These are phyloP conservation scores for Cutaneotrichosporon cyanovorans DNA, from an alignment of 1,284 basidiomycete species.

Conservation along the genomic window DNA sequence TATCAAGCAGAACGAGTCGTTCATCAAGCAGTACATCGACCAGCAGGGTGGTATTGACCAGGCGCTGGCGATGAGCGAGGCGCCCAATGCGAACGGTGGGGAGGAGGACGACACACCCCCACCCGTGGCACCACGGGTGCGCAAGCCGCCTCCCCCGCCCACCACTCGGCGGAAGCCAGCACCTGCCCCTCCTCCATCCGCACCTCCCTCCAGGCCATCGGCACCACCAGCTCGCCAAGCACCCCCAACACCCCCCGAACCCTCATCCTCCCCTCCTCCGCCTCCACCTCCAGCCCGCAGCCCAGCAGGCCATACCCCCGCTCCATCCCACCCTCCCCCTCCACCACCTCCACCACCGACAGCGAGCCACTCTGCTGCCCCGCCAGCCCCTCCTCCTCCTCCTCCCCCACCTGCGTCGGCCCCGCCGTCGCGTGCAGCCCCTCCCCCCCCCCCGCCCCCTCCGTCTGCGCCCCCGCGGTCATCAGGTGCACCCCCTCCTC, in stretches of 20 bases:
- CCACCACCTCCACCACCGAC: constrained; percentile 43
- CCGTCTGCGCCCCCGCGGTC: constrained; percentile 68
- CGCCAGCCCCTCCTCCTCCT: constrained; percentile 24
- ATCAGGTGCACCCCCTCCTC: constrained; percentile 73
- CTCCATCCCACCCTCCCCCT: constrained; percentile 14
- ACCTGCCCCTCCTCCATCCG: constrained; percentile 44
- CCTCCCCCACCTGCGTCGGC: constrained; percentile 39
- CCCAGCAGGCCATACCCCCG: constrained; percentile 19
- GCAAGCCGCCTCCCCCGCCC: constrained; percentile 34
- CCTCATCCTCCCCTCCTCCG: constrained; percentile 55
- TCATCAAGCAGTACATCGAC: constrained; percentile 77
- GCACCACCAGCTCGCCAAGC: constrained; percentile 33
- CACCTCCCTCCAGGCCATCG: constrained; percentile 13
- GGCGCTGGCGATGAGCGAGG: constrained; percentile 3
- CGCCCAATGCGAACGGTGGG: background rate
- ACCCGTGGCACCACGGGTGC: background rate
- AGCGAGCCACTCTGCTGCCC: constrained; percentile 28
- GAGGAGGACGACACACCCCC: background rate
- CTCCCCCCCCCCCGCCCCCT: constrained; percentile 48
- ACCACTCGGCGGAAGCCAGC: constrained; percentile 45
- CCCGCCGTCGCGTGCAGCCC: constrained; percentile 21
- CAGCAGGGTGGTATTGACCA: constrained; percentile 49
- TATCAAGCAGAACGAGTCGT: constrained; percentile 72
- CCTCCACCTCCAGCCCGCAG: constrained; percentile 20
- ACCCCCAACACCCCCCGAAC: constrained; percentile 44